Evolutionary conservation across 2,329 filamentous ascomycete species (phyloP), one percentile per base, ranked within the genome.

Genomic region (Arthroderma uncinatum): DNA sequence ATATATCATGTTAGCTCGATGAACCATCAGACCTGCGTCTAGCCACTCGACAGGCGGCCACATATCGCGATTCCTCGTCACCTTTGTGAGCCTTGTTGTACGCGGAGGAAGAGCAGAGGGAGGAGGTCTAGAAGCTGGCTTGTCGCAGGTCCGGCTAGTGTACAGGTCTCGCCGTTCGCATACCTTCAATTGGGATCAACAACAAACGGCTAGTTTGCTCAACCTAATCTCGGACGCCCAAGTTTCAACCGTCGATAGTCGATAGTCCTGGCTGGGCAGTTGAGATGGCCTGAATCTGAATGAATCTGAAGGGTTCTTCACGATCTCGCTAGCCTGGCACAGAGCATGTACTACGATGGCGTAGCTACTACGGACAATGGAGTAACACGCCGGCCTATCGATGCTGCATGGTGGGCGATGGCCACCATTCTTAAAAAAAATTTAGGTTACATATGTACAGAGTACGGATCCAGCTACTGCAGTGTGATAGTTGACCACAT

Each of bases 1-100:
- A 50, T 50, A 50, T 50, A 50, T 50, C 44, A 50, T 50, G 25
- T 50, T 19, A 25, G 30, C 44, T 50, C 44, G 28, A 50, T 33
- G n/a, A 30, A 16, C 7, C 8, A 50, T 30, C 25, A 50, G 28
- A 30, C 44, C n/a, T 50, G 44, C 44, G 8, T 16, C 44, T 50
- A 50, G 44, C 44, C 44, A 50, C 44, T 16, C 44, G 44, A 50
- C 44, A 50, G 25, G 9, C 19, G n/a, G 12, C n/a, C 7, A 7
- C 28, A 30, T 30, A 3, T 30, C 7, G 4, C 3, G 28, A 30
- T 33, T 19, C 21, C 23, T 16, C 44, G 5, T 28, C 44, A 14
- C 44, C 44, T 33, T 28, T n/a, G n/a, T n/a, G n/a, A n/a, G n/a
- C n/a, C n/a, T n/a, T n/a, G n/a, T n/a, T 33, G 44, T 50, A 19